phyloP scores from a whole-genome alignment of 495 filamentous ascomycete genomes.

The Annulohypoxylon nitens region DNA sequence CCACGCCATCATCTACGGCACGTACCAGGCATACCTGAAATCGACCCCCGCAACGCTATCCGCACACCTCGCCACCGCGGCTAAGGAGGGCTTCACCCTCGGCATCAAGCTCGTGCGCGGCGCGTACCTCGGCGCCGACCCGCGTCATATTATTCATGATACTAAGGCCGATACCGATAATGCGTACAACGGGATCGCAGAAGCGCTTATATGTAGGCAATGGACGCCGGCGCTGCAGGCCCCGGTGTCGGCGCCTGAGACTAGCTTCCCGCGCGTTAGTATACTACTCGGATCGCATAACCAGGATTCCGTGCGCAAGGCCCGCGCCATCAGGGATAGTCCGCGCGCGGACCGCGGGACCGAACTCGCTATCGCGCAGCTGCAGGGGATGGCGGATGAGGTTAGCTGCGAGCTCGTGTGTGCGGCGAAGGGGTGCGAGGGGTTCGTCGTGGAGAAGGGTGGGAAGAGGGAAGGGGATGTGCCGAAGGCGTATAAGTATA shows the following conservation, averaged over 20 bases:
- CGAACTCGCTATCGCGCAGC: slow-evolving; percentile 85
- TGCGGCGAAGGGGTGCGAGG: slow-evolving; percentile 55
- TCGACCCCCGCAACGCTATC: slow-evolving; percentile 74
- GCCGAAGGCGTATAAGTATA: slow-evolving; percentile 84
- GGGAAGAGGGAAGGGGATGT: slow-evolving; percentile 51
- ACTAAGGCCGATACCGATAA: slow-evolving; percentile 82
- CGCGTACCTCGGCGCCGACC: slow-evolving; percentile 87
- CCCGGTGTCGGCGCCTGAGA: no score
- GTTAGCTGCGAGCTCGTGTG: slow-evolving; percentile 84
- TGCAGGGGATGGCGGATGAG: slow-evolving; percentile 98
- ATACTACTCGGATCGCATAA: slow-evolving; percentile 95
- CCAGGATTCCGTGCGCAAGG: slow-evolving; percentile 79
- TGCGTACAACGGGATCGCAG: slow-evolving; percentile 56
- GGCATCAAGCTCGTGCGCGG: slow-evolving; percentile 94
- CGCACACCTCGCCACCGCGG: slow-evolving; percentile 74
- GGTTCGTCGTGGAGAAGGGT: slow-evolving; percentile 24
- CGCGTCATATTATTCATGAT: slow-evolving; percentile 80
- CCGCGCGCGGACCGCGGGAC: slow-evolving; percentile 61
- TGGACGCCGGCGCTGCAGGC: no score
- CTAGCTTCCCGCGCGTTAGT: slow-evolving; percentile 71
- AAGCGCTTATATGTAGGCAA: slow-evolving; percentile 55
- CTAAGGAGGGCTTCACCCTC: slow-evolving; percentile 77
- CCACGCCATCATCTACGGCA: slow-evolving; percentile 72
- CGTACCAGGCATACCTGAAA: slow-evolving; percentile 85
- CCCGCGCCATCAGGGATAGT: slow-evolving; percentile 62